Evolutionary conservation across 148 eudicot genomes (phyloP).

Genomic region (Vaccinium darrowii): DNA sequence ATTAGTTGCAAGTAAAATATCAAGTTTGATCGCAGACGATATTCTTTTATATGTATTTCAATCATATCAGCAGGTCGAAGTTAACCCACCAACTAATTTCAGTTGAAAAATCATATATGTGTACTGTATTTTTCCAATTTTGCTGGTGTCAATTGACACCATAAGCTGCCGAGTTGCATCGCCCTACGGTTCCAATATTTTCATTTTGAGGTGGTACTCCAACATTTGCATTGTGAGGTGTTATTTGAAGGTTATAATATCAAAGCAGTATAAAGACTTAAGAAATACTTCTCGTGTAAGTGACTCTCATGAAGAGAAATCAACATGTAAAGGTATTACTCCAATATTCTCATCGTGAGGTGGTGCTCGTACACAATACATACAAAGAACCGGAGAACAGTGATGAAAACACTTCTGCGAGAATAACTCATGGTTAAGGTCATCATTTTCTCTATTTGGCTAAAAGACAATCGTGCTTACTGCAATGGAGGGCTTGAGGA

Average conservation of each 20-base stretch:
- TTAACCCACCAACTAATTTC: neutral
- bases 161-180: neutral
- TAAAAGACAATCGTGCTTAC: neutral
- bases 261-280: neutral
- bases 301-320: too few relatives aligned
- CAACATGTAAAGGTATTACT: neutral
- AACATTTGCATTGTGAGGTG: too few relatives aligned
- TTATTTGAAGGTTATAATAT: neutral
- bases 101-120: neutral
- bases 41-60: neutral
- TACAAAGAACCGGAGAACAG: neutral
- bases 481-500: neutral
- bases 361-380: neutral
- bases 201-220: neutral
- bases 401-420: neutral
- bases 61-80: neutral
- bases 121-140: neutral
- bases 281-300: too few relatives aligned
- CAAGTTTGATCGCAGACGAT: neutral
- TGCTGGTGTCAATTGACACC: neutral
- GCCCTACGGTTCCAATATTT: neutral
- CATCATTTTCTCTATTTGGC: neutral
- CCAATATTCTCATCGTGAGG: neutral
- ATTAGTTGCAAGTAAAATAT: neutral
- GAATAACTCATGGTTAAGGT: neutral